Evolutionary conservation across 192 early-diverging fungal genomes (phyloP), one percentile per base, ranked within the genome.

Genomic region (Diversispora epigaea): DNA sequence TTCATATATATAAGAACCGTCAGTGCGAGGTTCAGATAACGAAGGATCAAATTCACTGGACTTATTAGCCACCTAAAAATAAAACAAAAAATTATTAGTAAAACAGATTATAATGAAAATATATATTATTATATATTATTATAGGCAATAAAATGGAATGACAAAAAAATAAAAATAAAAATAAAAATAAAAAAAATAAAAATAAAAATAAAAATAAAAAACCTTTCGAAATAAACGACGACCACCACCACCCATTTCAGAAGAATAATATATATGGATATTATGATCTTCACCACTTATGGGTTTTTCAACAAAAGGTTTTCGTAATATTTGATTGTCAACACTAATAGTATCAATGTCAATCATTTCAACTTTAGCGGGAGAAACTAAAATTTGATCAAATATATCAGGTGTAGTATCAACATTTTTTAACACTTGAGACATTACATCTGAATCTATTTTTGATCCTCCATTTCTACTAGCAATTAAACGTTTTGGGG

Each of bases 241-340:
- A 40, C 86, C 89, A 25, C 93, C 93, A 69, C 97, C 96, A 52
- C 97, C 97, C 65, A 88, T 84, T 61, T 85, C 84, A 19, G 83
- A 77, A 17, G 89, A 82, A 80, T 96, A 99, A 86, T 99, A 97
- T 65, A 99, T 95, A 85, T 92, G 89, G 66, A 99, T 95, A 79
- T 97, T 97, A 84, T 99, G 97, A 80, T 99, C 90, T 80, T 99
- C 97, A 25, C 96, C 91, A 41, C 91, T 90, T n/a, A 94, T 91
- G 10, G 97, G 97, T 77, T 99, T 99, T 77, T 99, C 97, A 15
- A 99, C 95, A 87, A 97, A 99, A 15, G 97, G 95, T 80, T 99
- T 99, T 76, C 78, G 81, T 17, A 99, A 85, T 41, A 80, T 84
- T 71, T 87, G 72, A 32, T 86, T 83, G 7, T 92, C 91, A 12